These are phyloP conservation scores for Zasmidium citrigriseum DNA, from an alignment of 2,329 filamentous ascomycete species.

Conservation along the genomic window DNA sequence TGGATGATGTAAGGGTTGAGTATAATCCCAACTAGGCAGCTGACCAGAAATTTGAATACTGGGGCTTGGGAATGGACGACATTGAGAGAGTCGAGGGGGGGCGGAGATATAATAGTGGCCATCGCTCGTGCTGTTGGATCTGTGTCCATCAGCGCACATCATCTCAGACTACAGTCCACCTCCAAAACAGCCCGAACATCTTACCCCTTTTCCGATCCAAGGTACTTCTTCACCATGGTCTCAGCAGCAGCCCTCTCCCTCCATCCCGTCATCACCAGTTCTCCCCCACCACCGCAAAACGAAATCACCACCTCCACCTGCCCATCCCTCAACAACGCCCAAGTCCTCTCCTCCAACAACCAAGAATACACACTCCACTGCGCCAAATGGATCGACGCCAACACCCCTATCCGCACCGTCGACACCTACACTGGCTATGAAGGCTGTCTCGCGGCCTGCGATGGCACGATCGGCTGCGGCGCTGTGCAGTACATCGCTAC, in stretches of 20 bases:
- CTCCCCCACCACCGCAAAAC: neutral
- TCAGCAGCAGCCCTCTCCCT: neutral
- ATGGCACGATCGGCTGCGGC: slow-evolving; percentile 13
- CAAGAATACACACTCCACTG: slow-evolving; percentile 15
- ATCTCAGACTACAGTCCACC: too few relatives aligned
- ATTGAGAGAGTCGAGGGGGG: too few relatives aligned
- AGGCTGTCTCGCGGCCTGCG: slow-evolving; percentile 18
- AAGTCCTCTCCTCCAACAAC: slow-evolving; percentile 7
- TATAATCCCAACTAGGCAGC: too few relatives aligned
- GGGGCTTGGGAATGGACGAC: too few relatives aligned
- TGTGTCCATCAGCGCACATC: too few relatives aligned
- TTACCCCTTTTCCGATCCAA: too few relatives aligned
- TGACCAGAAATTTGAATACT: too few relatives aligned
- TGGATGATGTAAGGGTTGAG: too few relatives aligned
- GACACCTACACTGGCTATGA: slow-evolving; percentile 12
- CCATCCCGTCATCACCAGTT: neutral
- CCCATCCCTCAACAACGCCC: slow-evolving; percentile 2
- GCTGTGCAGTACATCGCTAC: slow-evolving; percentile 12
- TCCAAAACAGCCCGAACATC: too few relatives aligned
- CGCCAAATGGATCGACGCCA: slow-evolving; percentile 11
- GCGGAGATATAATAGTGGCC: too few relatives aligned
- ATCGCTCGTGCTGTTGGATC: too few relatives aligned
- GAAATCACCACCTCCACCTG: slow-evolving; percentile 4
- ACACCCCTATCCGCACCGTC: slow-evolving; percentile 9
- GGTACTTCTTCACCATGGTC: too few relatives aligned